Base-by-base conservation (phyloP, 2,329 filamentous ascomycete genomes). In the Tolypocladium pustulatum region DNA sequence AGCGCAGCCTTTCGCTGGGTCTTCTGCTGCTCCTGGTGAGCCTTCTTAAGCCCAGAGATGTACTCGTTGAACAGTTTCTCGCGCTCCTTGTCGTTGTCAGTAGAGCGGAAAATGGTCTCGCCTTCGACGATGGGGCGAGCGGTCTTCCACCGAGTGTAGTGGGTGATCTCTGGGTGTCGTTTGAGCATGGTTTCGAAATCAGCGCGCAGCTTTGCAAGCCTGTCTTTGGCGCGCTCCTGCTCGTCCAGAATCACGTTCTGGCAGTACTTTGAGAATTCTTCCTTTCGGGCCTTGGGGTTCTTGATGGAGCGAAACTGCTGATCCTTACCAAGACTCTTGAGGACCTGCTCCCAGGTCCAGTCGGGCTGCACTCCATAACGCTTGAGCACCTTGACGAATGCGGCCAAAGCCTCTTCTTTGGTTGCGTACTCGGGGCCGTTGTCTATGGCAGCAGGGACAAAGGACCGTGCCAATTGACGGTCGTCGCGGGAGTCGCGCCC, bases 101-200 rank as follows among this genome's bases (percentile, higher is more conserved):
- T 93, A 36, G 91, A 93, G 66, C 91, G 88, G 77, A 97, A 99
- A 60, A 96, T 94, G 54, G 91, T 94, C 78, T 99, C 94, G 55
- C 89, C 89, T 73, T 97, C 91, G 62, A 99, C 91, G 63, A 97
- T 95, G 12, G 91, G 91, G 55, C 90, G 87, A 57, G 93, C 94
- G 20, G 91, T 97, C 81, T 91, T 96, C 94, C 94, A 99, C 61
- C 91, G 88, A 49, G 93, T 97, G 73, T 95, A 97, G 72, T 97
- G 86, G 73, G 92, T 94, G 74, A 99, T 97, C 73, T 99, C 94
- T 61, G 92, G 91, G 72, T 99, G 93, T 64, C 91, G 92, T 75
- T 88, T 91, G 65, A 99, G 82, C 94, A 99, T 99, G 58, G 87
- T 92, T 65, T 89, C 88, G 74, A 99, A 99, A 78, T 97, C 94